These are phyloP conservation scores for Plasmodium yoelii DNA, from an alignment of 169 alveolate species.

Conservation along the genomic window DNA sequence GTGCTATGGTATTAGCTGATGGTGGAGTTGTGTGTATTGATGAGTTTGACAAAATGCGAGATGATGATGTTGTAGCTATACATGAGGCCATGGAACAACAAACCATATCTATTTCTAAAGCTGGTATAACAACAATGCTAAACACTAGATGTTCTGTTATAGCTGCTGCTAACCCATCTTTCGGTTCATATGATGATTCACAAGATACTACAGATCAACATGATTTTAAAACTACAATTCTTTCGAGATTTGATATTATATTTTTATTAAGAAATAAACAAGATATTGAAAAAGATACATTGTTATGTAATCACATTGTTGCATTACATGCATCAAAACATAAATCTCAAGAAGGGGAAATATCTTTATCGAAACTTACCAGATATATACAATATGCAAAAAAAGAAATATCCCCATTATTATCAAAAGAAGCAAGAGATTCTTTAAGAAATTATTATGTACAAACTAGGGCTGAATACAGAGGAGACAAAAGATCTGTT, in stretches of 20 bases:
- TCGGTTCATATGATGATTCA: constrained; percentile 97
- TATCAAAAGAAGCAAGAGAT: constrained; percentile 96
- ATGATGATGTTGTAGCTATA: constrained; percentile 99
- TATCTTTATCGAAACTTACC: constrained; percentile 80
- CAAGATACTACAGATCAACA: constrained; percentile 97
- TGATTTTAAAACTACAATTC: constrained; percentile 98
- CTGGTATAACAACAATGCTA: constrained; percentile 99
- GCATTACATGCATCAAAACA: constrained; percentile 82
- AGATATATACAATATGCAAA: constrained; percentile 85
- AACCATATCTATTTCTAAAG: constrained; percentile 99
- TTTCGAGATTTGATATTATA: constrained; percentile 97
- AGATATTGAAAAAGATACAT: constrained; percentile 93
- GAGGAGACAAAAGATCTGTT: constrained; percentile 90
- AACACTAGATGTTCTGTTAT: constrained; percentile 97
- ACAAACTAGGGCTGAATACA: constrained; percentile 88
- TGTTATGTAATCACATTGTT: constrained; percentile 83
- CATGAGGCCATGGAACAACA: constrained; percentile 99
- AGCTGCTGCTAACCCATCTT: constrained; percentile 99
- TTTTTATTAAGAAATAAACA: constrained; percentile 97
- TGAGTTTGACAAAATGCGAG: constrained; percentile 99
- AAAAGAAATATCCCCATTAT: constrained; percentile 92
- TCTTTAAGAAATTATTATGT: constrained; percentile 96
- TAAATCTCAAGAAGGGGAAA: constrained; percentile 73
- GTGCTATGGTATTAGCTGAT: constrained; percentile 99
- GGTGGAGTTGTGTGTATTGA: constrained; percentile 99